These are phyloP conservation scores for Arbutus unedo DNA, from an alignment of 148 eudicot genomes.

Conservation along the genomic window DNA sequence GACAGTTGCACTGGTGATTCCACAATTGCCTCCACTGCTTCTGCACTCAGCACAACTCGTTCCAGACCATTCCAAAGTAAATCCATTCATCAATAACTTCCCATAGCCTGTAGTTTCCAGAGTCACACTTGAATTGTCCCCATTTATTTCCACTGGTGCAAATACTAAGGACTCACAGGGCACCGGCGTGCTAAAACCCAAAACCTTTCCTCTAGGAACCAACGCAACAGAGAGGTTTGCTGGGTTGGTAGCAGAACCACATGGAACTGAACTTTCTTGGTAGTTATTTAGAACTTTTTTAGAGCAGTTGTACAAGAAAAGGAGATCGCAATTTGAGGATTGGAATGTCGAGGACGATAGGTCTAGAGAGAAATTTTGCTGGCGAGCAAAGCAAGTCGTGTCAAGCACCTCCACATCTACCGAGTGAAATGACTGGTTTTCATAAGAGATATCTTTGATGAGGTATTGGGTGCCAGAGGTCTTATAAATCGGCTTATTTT, in stretches of 20 bases:
- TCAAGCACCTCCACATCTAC: slow-evolving; percentile 1
- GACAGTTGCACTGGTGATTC: not conserved
- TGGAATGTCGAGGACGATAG: not conserved
- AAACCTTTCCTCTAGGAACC: not conserved
- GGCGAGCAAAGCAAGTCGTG: not conserved
- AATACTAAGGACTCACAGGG: not conserved
- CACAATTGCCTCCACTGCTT: not conserved
- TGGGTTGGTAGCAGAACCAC: not conserved
- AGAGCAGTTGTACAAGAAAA: not conserved
- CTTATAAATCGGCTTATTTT: not conserved
- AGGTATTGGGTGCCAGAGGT: not conserved
- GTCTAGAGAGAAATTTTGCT: not conserved
- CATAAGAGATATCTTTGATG: not conserved
- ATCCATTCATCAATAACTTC: not conserved
- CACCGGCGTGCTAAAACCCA: not conserved
- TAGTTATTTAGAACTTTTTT: not conserved
- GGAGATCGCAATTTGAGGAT: not conserved
- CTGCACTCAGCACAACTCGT: not conserved
- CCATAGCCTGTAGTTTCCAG: not conserved
- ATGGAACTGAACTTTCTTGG: not conserved
- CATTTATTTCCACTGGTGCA: not conserved
- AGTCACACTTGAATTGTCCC: not conserved
- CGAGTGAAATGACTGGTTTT: not conserved
- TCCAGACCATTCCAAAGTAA: not conserved
- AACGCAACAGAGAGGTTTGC: not conserved